Evolutionary conservation across 495 filamentous ascomycete species (phyloP).

Genomic region (Penicillium soppii): DNA sequence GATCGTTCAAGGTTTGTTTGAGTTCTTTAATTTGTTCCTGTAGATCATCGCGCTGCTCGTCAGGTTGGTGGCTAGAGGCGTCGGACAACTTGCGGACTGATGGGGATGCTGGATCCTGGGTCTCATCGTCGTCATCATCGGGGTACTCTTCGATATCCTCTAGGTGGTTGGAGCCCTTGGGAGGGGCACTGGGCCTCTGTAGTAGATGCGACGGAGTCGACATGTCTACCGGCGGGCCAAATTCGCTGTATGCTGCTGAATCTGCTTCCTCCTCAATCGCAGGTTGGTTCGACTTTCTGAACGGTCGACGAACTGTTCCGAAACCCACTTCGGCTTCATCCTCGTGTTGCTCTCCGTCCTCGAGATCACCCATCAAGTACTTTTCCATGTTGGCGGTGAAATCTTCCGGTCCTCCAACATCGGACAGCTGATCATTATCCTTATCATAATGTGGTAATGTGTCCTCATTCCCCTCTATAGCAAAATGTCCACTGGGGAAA

Average conservation of each 20-base stretch:
- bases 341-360: conserved; percentile 11
- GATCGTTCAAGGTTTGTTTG: conserved; percentile 31
- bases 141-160: conserved; percentile 45
- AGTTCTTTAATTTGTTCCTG: conserved; percentile 37
- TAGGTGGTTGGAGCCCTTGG: conserved; percentile 38
- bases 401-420: conserved; percentile 52
- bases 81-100: conserved; percentile 29
- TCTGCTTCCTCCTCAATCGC: conserved; percentile 39
- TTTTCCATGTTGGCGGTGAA: conserved; percentile 52
- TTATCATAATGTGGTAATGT: conserved; percentile 23
- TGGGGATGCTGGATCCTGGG: conserved; percentile 26
- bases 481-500: conserved; percentile 38
- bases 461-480: conserved; percentile 30
- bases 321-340: conserved; percentile 14
- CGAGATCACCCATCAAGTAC: conserved; percentile 43
- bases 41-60: conserved; percentile 26
- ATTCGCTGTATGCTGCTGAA: conserved; percentile 44
- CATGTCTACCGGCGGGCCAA: conserved; percentile 47
- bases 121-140: conserved; percentile 29
- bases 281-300: conserved; percentile 24
- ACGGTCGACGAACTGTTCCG: conserved; percentile 14
- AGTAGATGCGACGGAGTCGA: conserved; percentile 48
- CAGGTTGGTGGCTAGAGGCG: conserved; percentile 12
- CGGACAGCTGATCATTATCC: conserved; percentile 34
- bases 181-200: conserved; percentile 25